Evolutionary conservation across 179 eudicot species (phyloP).

Genomic region (Silene noctiflora): DNA sequence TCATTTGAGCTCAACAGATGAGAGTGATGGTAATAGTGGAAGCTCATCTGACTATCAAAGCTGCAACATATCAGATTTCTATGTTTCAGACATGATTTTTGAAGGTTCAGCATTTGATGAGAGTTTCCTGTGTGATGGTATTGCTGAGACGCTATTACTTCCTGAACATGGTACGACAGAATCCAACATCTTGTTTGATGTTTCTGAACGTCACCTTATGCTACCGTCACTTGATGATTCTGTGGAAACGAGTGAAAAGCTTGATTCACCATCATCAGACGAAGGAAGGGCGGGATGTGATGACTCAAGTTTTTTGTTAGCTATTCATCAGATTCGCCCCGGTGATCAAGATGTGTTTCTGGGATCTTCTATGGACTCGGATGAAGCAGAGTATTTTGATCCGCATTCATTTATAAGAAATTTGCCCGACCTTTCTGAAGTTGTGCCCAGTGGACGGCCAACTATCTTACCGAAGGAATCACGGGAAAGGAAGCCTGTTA

Average conservation of each 20-base stretch:
- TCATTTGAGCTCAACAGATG: conserved; percentile 39
- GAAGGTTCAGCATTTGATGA: conserved; percentile 54
- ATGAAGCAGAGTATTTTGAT: conserved; percentile 68
- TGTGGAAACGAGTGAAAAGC: conserved; percentile 38
- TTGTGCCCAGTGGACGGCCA: conserved; percentile 39
- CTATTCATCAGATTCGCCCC: conserved; percentile 71
- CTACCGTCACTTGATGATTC: conserved; percentile 65
- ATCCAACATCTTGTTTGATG: conserved; percentile 51
- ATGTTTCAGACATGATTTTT: conserved; percentile 67
- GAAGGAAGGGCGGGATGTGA: conserved; percentile 36
- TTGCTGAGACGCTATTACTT: conserved; percentile 35
- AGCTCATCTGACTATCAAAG: conserved; percentile 58
- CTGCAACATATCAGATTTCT: conserved; percentile 75
- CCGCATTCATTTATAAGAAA: conserved; percentile 72
- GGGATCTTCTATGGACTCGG: conserved; percentile 45
- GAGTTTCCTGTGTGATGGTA: conserved; percentile 40
- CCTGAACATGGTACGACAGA: conserved; percentile 60
- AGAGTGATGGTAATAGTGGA: conserved; percentile 64
- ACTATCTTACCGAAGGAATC: conserved; percentile 39
- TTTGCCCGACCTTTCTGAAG: conserved; percentile 66
- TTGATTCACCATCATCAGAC: conserved; percentile 36
- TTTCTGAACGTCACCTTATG: conserved; percentile 50
- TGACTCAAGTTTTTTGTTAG: conserved; percentile 65
- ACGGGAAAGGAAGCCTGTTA: conserved; percentile 49
- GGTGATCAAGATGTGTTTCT: conserved; percentile 57